Evolutionary conservation across 441 rosid species (phyloP), one percentile per base, ranked within the genome.

Genomic region (Metrosideros polymorpha): DNA sequence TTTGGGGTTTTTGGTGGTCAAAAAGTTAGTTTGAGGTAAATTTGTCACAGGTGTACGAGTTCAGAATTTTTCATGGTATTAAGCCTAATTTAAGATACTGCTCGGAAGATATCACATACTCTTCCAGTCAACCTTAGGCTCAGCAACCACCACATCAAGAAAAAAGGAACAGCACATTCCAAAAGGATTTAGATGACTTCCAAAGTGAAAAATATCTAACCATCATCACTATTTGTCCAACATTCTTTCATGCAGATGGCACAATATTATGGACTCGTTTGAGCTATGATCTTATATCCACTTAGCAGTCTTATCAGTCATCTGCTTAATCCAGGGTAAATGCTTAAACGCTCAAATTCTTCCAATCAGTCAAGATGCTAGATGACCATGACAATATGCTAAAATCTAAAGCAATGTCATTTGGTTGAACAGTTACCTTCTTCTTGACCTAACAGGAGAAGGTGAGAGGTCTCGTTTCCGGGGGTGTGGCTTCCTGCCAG

Each of bases 371-470:
- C 29, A 50, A 83, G 59, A 83, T 53, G 59, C 45, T 51, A 13
- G 10, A 83, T 51, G 59, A 42, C n/a, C 55, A 83, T 53, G 45
- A 39, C 49, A 24, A 50, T 53, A 53, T 53, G 84, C 59, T 53
- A 30, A 83, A 53, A 83, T 18, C 59, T 25, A 55, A 51, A 52
- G 42, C 45, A 83, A 51, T 32, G 42, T 32, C 55, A 83, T 32
- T 83, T 14, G n/a, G 29, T 45, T n/a, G n/a, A 57, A 82, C 83
- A 29, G 14, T 51, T 86, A 95, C 98, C 98, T 95, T 91, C 92
- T 93, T 56, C 89, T 94, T 49, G 99, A 92, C 89, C 95, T 96
- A 87, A 91, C 94, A 83, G 98, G 94, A 82, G 99, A 96, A 85
- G 98, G 98, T 43, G 98, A 95, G 61, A 85, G 86, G 66, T 90